A percentile compares a stretch with the other conserved stretches of the same genome.
Conservation (phyloP, 495 filamentous ascomycete species). For the Cercophora samala region DNA sequence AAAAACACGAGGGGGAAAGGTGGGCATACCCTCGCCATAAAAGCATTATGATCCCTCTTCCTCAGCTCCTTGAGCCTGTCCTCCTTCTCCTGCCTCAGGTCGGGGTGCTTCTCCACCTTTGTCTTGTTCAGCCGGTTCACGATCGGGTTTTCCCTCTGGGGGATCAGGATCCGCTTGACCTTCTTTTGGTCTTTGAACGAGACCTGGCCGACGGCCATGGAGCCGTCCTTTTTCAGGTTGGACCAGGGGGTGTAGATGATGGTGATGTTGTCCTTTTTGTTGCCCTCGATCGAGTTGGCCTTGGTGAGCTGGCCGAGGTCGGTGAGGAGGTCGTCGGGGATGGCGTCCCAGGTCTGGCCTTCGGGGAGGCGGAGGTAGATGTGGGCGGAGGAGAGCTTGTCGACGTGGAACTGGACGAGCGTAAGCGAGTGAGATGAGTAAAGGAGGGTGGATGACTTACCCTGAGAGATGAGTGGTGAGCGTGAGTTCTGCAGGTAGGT, state of each 20-base stretch:
- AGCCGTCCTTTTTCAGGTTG: conserved; percentile 93
- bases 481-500: conserved; percentile 2
- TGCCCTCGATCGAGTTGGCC: conserved; percentile 98
- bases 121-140: conserved; percentile 98
- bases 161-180: conserved; percentile 75
- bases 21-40: conserved; percentile 63
- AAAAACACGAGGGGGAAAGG: not conserved
- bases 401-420: conserved; percentile 77
- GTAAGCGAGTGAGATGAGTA: not conserved
- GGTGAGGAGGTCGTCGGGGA: conserved; percentile 68
- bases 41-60: conserved; percentile 62
- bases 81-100: conserved; percentile 76
- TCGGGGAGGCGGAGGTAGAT: conserved; percentile 85
- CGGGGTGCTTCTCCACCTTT: conserved; percentile 77
- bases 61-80: conserved; percentile 64
- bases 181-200: conserved; percentile 88
- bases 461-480: not conserved
- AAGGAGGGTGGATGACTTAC: not conserved
- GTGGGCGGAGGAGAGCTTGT: conserved; percentile 95
- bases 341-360: conserved; percentile 79
- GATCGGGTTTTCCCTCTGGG: conserved; percentile 75
- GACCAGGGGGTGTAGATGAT: conserved; percentile 98
- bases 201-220: conserved; percentile 93
- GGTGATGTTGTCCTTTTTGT: conserved; percentile 97
- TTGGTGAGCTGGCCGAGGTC: conserved; percentile 96